Evolutionary conservation across 345 rosid genomes (phyloP).

Genomic region (Brassica cretica): DNA sequence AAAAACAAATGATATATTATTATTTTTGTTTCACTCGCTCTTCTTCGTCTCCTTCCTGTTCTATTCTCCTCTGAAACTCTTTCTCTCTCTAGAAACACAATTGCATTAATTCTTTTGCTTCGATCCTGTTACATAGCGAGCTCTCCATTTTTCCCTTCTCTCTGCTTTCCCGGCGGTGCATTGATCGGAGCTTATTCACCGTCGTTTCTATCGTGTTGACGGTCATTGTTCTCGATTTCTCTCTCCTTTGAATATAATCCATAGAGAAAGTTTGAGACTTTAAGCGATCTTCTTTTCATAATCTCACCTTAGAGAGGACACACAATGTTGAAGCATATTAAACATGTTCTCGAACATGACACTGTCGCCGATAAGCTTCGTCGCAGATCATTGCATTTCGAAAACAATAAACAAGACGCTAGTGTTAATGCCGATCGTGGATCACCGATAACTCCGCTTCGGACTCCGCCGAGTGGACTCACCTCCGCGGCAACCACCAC

Average conservation of each 20-base stretch:
- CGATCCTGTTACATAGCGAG: neutral
- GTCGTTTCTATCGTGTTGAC: conserved; percentile 2
- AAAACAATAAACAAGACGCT: neutral
- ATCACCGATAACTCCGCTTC: conserved; percentile 88
- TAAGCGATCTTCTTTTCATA: neutral
- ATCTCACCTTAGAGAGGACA: neutral
- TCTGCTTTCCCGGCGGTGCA: conserved; percentile 17
- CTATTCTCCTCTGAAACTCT: conserved; percentile 35
- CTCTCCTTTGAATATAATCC: neutral
- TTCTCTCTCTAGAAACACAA: conserved; percentile 22
- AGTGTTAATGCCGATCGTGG: conserved; percentile 48
- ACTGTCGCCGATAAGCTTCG: neutral
- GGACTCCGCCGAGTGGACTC: conserved; percentile 48
- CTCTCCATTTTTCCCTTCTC: neutral
- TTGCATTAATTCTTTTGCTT: conserved; percentile 46
- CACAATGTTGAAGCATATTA: neutral
- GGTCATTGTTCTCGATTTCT: conserved; percentile 19
- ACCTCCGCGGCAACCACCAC: conserved; percentile 39
- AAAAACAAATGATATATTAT: neutral
- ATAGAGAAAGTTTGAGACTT: neutral
- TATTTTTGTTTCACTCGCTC: conserved; percentile 7
- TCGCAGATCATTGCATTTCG: neutral
- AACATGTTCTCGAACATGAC: neutral
- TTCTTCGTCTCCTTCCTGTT: conserved; percentile 29
- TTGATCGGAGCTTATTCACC: neutral